Evolutionary conservation across 176 grass and related monocot genomes (phyloP).

Genomic region (Lolium multiflorum): DNA sequence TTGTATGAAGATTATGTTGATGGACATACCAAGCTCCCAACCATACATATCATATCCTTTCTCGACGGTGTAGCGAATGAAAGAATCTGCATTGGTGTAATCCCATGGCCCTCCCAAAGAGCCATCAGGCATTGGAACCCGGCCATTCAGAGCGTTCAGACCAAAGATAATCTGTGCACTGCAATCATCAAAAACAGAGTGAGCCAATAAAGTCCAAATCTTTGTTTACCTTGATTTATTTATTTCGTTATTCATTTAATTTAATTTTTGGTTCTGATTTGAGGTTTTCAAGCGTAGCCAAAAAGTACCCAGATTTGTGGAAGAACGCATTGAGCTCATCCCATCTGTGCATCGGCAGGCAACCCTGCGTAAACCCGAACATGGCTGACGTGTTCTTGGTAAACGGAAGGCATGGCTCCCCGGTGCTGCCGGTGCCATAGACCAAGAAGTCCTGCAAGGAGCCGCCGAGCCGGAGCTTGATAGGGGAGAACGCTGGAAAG

Average conservation of each 20-base stretch:
- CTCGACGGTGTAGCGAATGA: conserved; percentile 65
- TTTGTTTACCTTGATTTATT: background rate
- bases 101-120: conserved; percentile 86
- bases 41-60: conserved; percentile 80
- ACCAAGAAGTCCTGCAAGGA: conserved; percentile 83
- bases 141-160: conserved; percentile 78
- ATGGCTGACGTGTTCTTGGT: conserved; percentile 67
- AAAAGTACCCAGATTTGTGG: conserved; percentile 68
- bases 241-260: background rate
- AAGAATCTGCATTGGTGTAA: conserved; percentile 74
- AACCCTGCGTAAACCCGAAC: conserved; percentile 82
- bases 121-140: conserved; percentile 64
- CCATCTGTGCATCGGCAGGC: conserved; percentile 87
- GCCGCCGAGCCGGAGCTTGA: conserved; percentile 88
- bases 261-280: background rate
- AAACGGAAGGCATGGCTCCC: conserved; percentile 61
- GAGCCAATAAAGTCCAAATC: conserved; percentile 6
- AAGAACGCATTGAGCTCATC: conserved; percentile 92
- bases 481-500: conserved; percentile 81
- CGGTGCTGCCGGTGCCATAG: conserved; percentile 56
- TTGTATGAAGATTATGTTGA: background rate
- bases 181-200: conserved; percentile 5
- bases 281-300: background rate
- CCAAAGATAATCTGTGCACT: conserved; percentile 74
- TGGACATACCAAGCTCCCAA: conserved; percentile 81